Base-by-base conservation (phyloP, 2,329 filamentous ascomycete species). In the Uncinocarpus reesii region DNA sequence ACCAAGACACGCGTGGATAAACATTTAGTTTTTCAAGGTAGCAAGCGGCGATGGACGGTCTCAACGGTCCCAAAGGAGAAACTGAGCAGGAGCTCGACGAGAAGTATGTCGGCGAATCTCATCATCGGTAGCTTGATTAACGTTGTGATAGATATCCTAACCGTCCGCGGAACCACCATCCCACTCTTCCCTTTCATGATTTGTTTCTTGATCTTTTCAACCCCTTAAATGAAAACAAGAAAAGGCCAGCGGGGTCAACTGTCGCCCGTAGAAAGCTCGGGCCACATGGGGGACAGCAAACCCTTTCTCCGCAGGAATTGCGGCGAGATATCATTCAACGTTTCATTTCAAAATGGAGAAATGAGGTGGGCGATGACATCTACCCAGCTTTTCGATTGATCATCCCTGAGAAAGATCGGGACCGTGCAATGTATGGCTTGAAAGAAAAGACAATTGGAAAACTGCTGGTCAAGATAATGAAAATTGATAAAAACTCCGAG, bases 381-480 rank as follows among this genome's bases (percentile, higher is more conserved):
- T 96, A 92, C 61, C 92, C 92, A 0, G 90, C 87, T 1, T 77
- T 98, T 65, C 81, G 92, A 16, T 76, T 98, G 40, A 95, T 96
- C 49, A 74, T 95, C 2, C 89, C 90, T 0, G 87, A 93, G 59
- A 93, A 94, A 62, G 92, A 98, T 61, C 80, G 88, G 32, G 88
- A 96, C 59, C 79, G 92, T 41, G 84, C 84, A 15, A 88, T 95
- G 72, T 98, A 96, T 60, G 87, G 90, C 0, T 72, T 98, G 34
- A 96, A 96, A 62, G 92, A 98, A 70, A 89, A 84, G 62, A 79
- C 82, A 4, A 88, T 98, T 51, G 90, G 83, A 7, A 95, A 88
- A 62, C 70, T 96, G 16, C 72, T 96, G n/a, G 85, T 95, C 50
- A 90, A 88, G 62, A 76, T 95, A 32, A 83, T 95, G 73, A 90